These are phyloP conservation scores for Ceratopteris richardii DNA, from an alignment of 75 land plant genomes.

Conservation along the genomic window DNA sequence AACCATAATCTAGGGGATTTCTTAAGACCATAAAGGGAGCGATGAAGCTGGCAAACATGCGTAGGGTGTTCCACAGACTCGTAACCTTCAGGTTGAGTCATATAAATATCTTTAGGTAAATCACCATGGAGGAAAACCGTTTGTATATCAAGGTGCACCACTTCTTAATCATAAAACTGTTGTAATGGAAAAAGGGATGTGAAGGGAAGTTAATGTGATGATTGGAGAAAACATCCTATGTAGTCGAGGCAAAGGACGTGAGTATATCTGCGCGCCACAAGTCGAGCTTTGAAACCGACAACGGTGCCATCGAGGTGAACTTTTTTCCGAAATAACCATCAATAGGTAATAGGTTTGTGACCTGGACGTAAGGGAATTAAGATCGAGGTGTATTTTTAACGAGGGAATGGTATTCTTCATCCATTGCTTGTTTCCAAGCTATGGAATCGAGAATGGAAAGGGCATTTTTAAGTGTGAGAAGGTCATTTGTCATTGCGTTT, in stretches of 20 bases:
- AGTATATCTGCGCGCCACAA: neutral
- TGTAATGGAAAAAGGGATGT: too few species aligned
- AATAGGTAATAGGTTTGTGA: neutral
- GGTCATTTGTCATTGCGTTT: too few species aligned
- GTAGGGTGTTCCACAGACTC: too few species aligned
- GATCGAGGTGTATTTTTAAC: neutral
- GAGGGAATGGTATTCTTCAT: neutral
- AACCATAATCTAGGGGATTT: too few species aligned
- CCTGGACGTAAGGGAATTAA: neutral
- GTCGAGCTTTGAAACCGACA: neutral
- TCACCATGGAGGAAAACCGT: too few species aligned
- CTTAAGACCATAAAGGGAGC: too few species aligned
- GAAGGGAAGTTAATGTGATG: neutral
- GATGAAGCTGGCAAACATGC: too few species aligned
- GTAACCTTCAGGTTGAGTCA: too few species aligned
- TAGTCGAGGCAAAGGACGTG: neutral
- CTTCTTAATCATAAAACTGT: too few species aligned
- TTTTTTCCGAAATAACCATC: neutral
- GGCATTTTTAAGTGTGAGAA: too few species aligned
- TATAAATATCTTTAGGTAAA: too few species aligned
- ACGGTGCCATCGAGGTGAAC: neutral
- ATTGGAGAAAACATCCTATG: neutral
- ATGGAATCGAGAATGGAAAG: neutral
- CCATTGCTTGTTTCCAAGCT: neutral
- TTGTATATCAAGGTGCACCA: too few species aligned